These are phyloP conservation scores for Stephanodiscus minutulus DNA, from an alignment of 108 stramenopile genomes.

Conservation along the genomic window DNA sequence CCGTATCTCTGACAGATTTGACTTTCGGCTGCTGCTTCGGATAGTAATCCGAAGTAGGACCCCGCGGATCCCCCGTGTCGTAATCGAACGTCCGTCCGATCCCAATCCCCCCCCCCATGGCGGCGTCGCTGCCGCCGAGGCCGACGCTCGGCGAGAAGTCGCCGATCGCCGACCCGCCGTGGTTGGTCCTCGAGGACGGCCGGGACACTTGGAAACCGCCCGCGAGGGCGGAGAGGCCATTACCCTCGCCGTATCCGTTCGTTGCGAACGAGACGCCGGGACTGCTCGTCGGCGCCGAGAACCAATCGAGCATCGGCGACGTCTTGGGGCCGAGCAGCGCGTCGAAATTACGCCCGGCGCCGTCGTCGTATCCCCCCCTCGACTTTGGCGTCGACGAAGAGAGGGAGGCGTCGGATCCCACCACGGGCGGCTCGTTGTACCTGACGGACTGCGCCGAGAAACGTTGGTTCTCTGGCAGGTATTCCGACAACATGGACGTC, in stretches of 20 bases:
- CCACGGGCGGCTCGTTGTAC: slow-evolving; percentile 8
- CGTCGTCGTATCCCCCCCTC: not conserved
- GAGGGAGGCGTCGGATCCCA: slow-evolving; percentile 18
- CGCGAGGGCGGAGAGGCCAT: slow-evolving; percentile 8
- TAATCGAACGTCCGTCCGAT: not conserved
- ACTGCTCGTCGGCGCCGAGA: slow-evolving; percentile 2
- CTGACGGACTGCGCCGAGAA: not conserved
- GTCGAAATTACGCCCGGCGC: not conserved
- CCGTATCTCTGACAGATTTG: slow-evolving; percentile 1
- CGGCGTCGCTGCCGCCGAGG: slow-evolving; percentile 4
- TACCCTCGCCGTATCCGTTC: not conserved
- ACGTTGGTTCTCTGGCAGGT: slow-evolving; percentile 1
- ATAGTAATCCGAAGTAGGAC: slow-evolving; percentile 3
- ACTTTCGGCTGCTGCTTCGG: not conserved
- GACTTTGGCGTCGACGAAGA: not conserved
- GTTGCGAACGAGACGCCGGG: not conserved
- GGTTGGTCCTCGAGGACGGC: not conserved
- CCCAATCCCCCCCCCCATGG: not conserved
- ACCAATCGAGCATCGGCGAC: slow-evolving; percentile 23
- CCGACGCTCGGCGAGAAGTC: not conserved
- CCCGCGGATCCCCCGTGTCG: not conserved
- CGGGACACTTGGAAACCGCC: slow-evolving; percentile 4
- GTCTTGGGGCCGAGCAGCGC: slow-evolving; percentile 6
- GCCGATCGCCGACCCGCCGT: not conserved
- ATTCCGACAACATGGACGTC: slow-evolving; percentile 4